A percentile compares a stretch with the other conserved stretches of the same genome.
Conservation (phyloP, 2,329 filamentous ascomycete species). For the Ploettnerulaceae sp. region DNA sequence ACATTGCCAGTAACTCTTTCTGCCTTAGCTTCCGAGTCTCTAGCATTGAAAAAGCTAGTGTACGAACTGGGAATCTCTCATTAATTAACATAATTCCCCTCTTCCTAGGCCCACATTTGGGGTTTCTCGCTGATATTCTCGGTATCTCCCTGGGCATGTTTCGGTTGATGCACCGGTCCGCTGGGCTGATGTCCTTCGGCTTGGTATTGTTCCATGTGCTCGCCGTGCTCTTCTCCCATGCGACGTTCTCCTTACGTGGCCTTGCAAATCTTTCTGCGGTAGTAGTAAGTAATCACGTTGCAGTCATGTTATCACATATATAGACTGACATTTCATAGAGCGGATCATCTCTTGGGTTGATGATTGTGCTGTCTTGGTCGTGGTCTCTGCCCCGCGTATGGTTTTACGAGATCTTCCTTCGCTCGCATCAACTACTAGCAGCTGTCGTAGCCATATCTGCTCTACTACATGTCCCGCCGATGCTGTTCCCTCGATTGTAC, state of each 20-base stretch:
- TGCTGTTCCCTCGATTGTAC: neutral
- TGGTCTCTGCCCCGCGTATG: slow-evolving; percentile 8
- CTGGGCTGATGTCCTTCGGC: slow-evolving; percentile 15
- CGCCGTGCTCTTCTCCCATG: neutral
- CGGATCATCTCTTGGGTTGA: neutral
- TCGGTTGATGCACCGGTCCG: slow-evolving; percentile 19
- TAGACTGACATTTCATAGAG: neutral
- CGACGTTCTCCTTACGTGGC: neutral
- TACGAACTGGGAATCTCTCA: slow-evolving; percentile 16
- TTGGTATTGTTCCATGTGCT: neutral
- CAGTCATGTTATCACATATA: neutral
- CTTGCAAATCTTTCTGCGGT: neutral
- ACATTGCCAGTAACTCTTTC: slow-evolving; percentile 14
- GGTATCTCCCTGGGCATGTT: slow-evolving; percentile 16
- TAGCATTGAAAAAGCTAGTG: slow-evolving; percentile 10
- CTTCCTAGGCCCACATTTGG: slow-evolving; percentile 23
- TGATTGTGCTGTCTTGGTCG: neutral
- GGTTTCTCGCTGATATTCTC: slow-evolving; percentile 23
- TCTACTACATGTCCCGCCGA: slow-evolving; percentile 11
- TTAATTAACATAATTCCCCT: slow-evolving; percentile 22
- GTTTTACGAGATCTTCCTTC: slow-evolving; percentile 22
- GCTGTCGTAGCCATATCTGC: slow-evolving; percentile 13
- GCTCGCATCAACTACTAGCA: slow-evolving; percentile 14
- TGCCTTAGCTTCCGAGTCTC: slow-evolving; percentile 17
- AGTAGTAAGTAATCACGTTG: neutral